A percentile compares a stretch with the other conserved stretches of the same genome.
phyloP scores from a whole-genome alignment of 768 basidiomycete species.

The Mycena rebaudengoi region DNA sequence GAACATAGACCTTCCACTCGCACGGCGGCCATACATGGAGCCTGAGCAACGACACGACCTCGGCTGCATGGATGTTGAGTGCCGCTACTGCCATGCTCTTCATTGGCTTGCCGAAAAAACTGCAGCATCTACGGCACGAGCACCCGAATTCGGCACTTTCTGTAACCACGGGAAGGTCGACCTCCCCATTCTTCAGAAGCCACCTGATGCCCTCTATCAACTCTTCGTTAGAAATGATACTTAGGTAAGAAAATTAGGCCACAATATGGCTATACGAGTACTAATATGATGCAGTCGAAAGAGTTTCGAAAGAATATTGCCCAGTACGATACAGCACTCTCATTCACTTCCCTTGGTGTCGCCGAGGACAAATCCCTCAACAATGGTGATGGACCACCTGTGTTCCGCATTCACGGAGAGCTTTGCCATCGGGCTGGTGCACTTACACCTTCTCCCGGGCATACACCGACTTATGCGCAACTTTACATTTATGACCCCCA shows the following conservation, averaged over 20 bases:
- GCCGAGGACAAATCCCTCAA: constrained; percentile 30
- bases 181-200: neutral
- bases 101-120: neutral
- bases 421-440: constrained; percentile 42
- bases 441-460: constrained; percentile 32
- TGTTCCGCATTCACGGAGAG: constrained; percentile 38
- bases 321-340: constrained; percentile 46
- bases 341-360: constrained; percentile 45
- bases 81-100: neutral
- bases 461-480: constrained; percentile 39
- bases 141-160: neutral
- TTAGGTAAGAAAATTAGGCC: too few species aligned
- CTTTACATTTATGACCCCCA: constrained; percentile 48
- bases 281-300: constrained; percentile 22
- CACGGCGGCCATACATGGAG: neutral
- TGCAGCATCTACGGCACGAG: neutral
- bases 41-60: neutral
- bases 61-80: neutral
- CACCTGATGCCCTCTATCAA: constrained; percentile 7
- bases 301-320: constrained; percentile 41
- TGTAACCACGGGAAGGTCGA: neutral
- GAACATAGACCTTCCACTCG: neutral
- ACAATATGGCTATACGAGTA: too few species aligned
- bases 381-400: constrained; percentile 31
- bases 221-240: too few species aligned